Percentiles rank a stretch among this genome's conserved stretches.
phyloP scores from a whole-genome alignment of 2,329 filamentous ascomycete genomes.

The Thielaviopsis cerberus region DNA sequence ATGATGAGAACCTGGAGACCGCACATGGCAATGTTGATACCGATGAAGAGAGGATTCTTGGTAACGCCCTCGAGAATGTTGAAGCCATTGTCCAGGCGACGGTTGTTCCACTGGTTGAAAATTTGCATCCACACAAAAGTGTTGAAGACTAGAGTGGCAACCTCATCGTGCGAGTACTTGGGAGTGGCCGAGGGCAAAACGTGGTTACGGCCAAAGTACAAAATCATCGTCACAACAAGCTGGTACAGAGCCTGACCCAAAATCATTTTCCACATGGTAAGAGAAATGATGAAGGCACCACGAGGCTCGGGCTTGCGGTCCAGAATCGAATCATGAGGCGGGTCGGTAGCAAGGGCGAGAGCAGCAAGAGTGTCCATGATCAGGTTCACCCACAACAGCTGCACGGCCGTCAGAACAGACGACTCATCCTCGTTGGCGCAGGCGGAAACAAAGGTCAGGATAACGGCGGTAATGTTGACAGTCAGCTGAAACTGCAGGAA shows the following conservation, averaged over 20 bases:
- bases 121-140: constrained; percentile 99
- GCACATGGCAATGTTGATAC: constrained; percentile 72
- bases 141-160: constrained; percentile 82
- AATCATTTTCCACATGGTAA: constrained; percentile 99
- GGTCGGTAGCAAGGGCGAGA: constrained; percentile 72
- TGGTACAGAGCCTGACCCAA: constrained; percentile 83
- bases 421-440: constrained; percentile 49
- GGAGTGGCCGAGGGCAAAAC: constrained; percentile 10
- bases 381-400: constrained; percentile 87
- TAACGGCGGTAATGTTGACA: constrained; percentile 80
- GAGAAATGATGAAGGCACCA: constrained; percentile 49
- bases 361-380: constrained; percentile 96
- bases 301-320: constrained; percentile 51
- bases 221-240: constrained; percentile 56
- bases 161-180: constrained; percentile 23
- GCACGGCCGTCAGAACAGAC: constrained; percentile 72
- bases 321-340: constrained; percentile 64
- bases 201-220: constrained; percentile 48
- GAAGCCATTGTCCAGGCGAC: constrained; percentile 81
- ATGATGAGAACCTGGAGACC: constrained; percentile 80
- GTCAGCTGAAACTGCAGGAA: constrained; percentile 64
- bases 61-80: constrained; percentile 85
- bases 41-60: constrained; percentile 75
- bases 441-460: constrained; percentile 73
- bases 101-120: constrained; percentile 96